These are phyloP conservation scores for Pholiota microspora DNA, from an alignment of 768 basidiomycete genomes.

Conservation along the genomic window DNA sequence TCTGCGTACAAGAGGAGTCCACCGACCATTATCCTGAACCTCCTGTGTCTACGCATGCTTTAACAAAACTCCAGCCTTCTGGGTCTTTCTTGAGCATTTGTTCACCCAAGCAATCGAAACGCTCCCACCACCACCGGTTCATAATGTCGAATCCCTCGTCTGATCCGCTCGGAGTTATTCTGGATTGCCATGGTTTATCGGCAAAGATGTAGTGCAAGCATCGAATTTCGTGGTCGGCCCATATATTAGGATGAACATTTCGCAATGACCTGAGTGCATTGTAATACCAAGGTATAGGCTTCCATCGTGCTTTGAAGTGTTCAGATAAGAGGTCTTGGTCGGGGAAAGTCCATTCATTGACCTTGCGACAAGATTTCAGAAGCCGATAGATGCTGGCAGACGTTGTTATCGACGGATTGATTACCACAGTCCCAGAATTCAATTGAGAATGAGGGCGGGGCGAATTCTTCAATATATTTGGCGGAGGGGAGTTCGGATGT, in stretches of 20 bases:
- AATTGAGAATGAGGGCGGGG: slow-evolving; percentile 81
- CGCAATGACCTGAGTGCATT: slow-evolving; percentile 92
- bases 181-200: slow-evolving; percentile 83
- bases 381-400: slow-evolving; percentile 52
- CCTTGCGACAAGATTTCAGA: slow-evolving; percentile 43
- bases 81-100: slow-evolving; percentile 43
- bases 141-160: slow-evolving; percentile 45
- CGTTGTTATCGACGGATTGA: slow-evolving; percentile 66
- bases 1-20: too few relatives aligned
- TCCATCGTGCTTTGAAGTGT: slow-evolving; percentile 78
- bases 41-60: slow-evolving; percentile 44
- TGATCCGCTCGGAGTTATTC: slow-evolving; percentile 36
- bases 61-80: slow-evolving; percentile 49
- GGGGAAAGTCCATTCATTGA: slow-evolving; percentile 59
- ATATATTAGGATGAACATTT: slow-evolving; percentile 66
- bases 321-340: slow-evolving; percentile 91
- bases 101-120: slow-evolving; percentile 44
- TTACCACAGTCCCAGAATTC: slow-evolving; percentile 87
- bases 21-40: not conserved
- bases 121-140: slow-evolving; percentile 83
- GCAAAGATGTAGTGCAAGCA: slow-evolving; percentile 85
- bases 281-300: slow-evolving; percentile 80
- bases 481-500: slow-evolving; percentile 41
- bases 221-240: slow-evolving; percentile 83
- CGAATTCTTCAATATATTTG: slow-evolving; percentile 31